Base-by-base conservation (phyloP, 257 asterid genomes). In the Nicotiana paniculata region DNA sequence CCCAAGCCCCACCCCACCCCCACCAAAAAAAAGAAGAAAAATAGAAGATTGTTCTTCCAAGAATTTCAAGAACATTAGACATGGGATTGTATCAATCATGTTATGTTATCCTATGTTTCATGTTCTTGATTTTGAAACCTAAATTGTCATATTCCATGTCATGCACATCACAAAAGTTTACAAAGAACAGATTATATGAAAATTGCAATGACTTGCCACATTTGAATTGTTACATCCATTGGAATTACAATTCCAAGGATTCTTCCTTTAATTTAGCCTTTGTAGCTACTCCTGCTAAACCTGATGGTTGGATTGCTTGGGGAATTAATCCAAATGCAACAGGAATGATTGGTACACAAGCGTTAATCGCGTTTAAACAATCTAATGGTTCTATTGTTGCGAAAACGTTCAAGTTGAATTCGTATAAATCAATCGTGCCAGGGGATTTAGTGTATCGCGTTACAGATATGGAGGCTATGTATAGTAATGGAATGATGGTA, bases 231-330 rank as follows among this genome's bases (percentile, higher is more conserved):
- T 90, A 79, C 85, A 92, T 95, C 85, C 97, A 91, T 86, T 93
- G 93, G 92, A 84, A 81, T 55, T 90, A 87, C 87, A 80, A 90
- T 80, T 82, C 88, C 32, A 16, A 85, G 16, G 15, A 46, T 1
- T 86, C 90, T 81, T 84, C 93, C 1, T 88, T 93, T 69, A 83
- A 93, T 66, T 17, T 93, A 65, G 94, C 93, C 66, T 95, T 92
- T 93, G 46, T 85, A 46, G 97, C 96, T 0, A 83, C 92, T 33
- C 96, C 96, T 21, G 82, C 93, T 4, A 82, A 79, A 21, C 81
- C 93, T 58, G 67, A 80, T 54, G 97, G 97, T 13, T 95, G 97
- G 98, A 83, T 93, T 26, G 88, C 96, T 0, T 95, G 96, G 97
- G 97, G 90, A 28, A 83, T 95, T 2, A 93, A 93, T 85, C 98